Percentiles rank a stretch among this genome's conserved stretches.
These are phyloP conservation scores for Austropuccinia psidii DNA, from an alignment of 1,284 basidiomycete genomes.

Conservation along the genomic window DNA sequence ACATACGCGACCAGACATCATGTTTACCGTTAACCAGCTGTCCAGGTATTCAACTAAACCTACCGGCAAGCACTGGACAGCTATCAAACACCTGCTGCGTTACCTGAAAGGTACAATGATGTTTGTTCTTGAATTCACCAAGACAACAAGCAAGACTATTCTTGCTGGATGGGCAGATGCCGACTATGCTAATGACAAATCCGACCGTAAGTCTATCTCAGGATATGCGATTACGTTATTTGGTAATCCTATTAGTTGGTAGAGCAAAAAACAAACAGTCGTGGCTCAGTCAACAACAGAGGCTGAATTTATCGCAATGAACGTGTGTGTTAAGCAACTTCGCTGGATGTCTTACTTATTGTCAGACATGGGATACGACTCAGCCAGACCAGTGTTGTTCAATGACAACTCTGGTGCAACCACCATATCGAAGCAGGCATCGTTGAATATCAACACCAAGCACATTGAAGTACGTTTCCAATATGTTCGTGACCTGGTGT, in stretches of 20 bases:
- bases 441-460: neutral
- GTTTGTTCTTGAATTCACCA: neutral
- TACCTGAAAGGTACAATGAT: neutral
- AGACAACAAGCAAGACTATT: neutral
- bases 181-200: neutral
- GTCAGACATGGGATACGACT: neutral
- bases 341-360: neutral
- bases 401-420: neutral
- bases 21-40: neutral
- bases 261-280: neutral
- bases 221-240: neutral
- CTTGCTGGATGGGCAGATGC: constrained; percentile 9
- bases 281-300: constrained; percentile 11
- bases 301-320: neutral
- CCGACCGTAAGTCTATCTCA: neutral
- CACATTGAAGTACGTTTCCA: constrained; percentile 24
- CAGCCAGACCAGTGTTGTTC: neutral
- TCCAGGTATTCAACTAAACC: neutral
- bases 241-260: neutral
- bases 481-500: neutral
- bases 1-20: constrained; percentile 6
- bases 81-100: neutral
- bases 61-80: neutral
- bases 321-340: neutral
- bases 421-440: neutral